Evolutionary conservation across 257 asterid species (phyloP), one percentile per base, ranked within the genome.

Genomic region (Jacaranda copaia): DNA sequence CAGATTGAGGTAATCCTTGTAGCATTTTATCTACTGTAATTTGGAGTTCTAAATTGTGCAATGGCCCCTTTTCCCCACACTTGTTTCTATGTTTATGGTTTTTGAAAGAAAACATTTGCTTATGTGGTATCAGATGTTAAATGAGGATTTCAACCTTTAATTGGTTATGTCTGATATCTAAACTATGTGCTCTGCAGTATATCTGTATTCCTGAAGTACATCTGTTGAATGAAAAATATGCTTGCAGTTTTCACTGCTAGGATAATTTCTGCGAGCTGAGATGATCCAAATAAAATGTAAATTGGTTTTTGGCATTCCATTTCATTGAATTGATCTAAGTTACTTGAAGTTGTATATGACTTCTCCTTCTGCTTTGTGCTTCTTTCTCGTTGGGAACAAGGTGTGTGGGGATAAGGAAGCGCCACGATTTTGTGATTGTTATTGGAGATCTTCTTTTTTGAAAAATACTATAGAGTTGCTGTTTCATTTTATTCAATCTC

Each of bases 1-100:
- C 70, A 91, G 99, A 68, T 80, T 96, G 83, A 89, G 98, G 99
- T 91, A 82, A 82, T 66, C 19, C 62, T 38, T 64, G 5, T 48
- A 19, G 6, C 49, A 39, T 51, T 68, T 69, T n/a, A 15, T 57
- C 55, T 59, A 12, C 46, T 38, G 68, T 74, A 46, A 79, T 39
- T n/a, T 56, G 63, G 15, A 42, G 42, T 57, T 64, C 72, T 68
- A 67, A 38, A 75, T 45, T 62, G 59, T 36, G 39, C 48, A 42
- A 20, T 72, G 62, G 25, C 19, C 11, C 13, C 38, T 63, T 53
- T 74, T 16, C 0, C 0, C 7, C 35, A 20, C 18, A 3, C 62
- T 43, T 57, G 19, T 35, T 65, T 57, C 63, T 51, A 48, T 52
- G 64, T 40, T 72, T 40, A 6, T 48, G 9, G 20, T 35, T 68